A percentile compares a stretch with the other conserved stretches of the same genome.
Evolutionary conservation across 2,329 filamentous ascomycete species (phyloP).

Genomic region (Metarhizium sp.): DNA sequence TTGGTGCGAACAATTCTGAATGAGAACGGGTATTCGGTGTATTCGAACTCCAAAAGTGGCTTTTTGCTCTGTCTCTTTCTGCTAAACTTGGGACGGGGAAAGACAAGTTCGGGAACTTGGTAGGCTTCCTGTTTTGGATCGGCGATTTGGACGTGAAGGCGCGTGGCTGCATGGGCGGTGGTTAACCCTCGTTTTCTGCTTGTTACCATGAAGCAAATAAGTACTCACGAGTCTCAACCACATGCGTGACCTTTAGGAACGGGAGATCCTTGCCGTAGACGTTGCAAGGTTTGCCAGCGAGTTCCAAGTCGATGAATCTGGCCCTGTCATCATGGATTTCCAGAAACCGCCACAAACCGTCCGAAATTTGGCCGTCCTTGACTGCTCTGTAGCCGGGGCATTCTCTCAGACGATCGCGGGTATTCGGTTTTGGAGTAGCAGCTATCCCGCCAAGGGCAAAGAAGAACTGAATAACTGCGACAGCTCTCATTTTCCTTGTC

Average conservation of each 20-base stretch:
- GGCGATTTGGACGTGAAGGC: conserved; percentile 63
- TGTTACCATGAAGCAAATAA: too few relatives aligned
- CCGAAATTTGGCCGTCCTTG: not conserved
- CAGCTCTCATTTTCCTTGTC: too few relatives aligned
- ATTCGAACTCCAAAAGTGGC: conserved; percentile 34
- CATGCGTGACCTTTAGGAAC: not conserved
- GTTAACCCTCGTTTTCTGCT: not conserved
- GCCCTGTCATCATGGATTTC: not conserved
- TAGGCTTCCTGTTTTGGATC: conserved; percentile 57
- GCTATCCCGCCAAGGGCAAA: too few relatives aligned
- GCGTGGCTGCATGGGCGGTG: conserved; percentile 22
- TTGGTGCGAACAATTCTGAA: conserved; percentile 41
- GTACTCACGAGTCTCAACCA: not conserved
- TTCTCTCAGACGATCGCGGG: too few relatives aligned
- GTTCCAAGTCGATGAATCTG: not conserved
- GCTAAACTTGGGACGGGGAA: conserved; percentile 42
- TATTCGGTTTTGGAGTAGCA: too few relatives aligned
- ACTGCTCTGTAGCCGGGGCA: too few relatives aligned
- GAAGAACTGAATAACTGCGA: too few relatives aligned
- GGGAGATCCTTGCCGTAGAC: not conserved
- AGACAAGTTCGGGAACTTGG: conserved; percentile 57
- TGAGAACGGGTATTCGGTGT: conserved; percentile 44
- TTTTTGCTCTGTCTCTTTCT: not conserved
- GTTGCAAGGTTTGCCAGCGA: not conserved
- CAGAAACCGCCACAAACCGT: too few relatives aligned